These are phyloP conservation scores for Backusella psychrophila DNA, from an alignment of 192 early-diverging fungal genomes.

Conservation along the genomic window DNA sequence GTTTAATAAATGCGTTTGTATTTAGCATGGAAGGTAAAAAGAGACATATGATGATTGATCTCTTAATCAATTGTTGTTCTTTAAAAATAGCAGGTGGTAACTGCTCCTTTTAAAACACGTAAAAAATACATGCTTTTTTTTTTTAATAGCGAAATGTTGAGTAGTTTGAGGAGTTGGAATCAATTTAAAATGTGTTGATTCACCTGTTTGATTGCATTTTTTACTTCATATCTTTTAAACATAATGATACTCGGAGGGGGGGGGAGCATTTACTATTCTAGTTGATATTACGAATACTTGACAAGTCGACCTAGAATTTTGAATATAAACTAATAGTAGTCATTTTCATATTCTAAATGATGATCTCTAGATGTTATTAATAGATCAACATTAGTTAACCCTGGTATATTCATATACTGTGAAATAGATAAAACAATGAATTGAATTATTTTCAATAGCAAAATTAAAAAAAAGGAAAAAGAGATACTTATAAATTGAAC, in stretches of 20 bases:
- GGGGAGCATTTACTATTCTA: neutral
- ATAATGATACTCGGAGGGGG: neutral
- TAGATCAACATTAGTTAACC: neutral
- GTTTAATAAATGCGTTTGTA: neutral
- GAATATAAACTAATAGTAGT: neutral
- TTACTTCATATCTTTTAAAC: neutral
- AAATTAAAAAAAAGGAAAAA: neutral
- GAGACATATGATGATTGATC: neutral
- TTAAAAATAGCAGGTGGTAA: too few relatives aligned
- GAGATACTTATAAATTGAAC: neutral
- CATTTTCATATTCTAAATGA: neutral
- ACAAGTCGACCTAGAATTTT: neutral
- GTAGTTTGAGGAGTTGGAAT: neutral
- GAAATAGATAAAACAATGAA: too few relatives aligned
- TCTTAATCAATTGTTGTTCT: neutral
- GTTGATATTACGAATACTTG: neutral
- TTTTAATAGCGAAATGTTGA: neutral
- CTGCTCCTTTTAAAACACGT: neutral
- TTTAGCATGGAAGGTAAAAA: neutral
- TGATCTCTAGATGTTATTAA: neutral
- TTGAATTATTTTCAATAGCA: neutral
- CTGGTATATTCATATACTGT: neutral
- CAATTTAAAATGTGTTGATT: neutral
- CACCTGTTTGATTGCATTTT: neutral
- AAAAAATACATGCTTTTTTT: neutral